Conservation (phyloP, 176 grass and related monocot genomes). For the Miscanthus lutarioriparius region DNA sequence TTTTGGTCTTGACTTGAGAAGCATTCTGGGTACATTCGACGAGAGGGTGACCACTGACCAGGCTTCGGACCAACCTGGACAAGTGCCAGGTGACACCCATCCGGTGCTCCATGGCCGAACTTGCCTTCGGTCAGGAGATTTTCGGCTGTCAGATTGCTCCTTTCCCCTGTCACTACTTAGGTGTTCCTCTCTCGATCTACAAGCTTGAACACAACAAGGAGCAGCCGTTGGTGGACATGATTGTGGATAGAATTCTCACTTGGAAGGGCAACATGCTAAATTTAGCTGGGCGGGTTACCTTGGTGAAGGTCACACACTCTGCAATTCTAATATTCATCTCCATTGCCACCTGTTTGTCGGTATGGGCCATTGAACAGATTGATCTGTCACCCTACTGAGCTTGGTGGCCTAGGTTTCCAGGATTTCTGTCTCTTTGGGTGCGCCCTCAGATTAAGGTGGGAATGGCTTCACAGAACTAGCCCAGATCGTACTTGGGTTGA, state of each 20-base stretch:
- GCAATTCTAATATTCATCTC: background rate
- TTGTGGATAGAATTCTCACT: background rate
- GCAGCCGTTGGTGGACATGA: background rate
- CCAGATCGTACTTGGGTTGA: no score
- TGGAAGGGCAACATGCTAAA: background rate
- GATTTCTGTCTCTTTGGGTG: no score
- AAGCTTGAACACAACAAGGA: background rate
- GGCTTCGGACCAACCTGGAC: background rate
- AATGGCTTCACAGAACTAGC: no score
- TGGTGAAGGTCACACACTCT: no score
- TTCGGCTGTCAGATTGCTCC: background rate
- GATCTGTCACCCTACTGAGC: no score
- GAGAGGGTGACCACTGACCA: background rate
- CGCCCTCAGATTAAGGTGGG: no score
- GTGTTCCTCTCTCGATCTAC: background rate
- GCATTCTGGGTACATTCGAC: background rate
- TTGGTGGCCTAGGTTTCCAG: no score
- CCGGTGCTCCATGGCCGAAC: background rate
- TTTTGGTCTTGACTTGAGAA: background rate
- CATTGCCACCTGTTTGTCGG: background rate
- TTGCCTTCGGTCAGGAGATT: background rate
- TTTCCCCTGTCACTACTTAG: background rate
- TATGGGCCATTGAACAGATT: no score
- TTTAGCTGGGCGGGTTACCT: background rate
- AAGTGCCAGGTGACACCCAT: background rate